Base-by-base conservation (phyloP, 1,284 basidiomycete genomes). In the Cutaneotrichosporon cavernicola region DNA sequence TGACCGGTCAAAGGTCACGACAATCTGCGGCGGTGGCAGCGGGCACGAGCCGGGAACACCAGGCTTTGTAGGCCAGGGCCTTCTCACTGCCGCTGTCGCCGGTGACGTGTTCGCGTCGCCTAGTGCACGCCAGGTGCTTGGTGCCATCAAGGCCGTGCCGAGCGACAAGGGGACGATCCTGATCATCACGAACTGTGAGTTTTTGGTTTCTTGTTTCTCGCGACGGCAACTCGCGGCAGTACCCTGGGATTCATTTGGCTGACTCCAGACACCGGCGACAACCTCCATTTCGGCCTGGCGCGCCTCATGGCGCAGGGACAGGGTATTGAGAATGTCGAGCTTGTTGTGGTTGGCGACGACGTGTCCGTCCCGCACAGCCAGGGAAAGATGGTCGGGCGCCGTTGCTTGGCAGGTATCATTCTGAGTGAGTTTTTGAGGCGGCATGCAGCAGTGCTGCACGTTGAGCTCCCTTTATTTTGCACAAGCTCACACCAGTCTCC, bases 21-120 rank as follows among this genome's bases (percentile, higher is more conserved):
- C 83, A 56, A 79, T 83, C 63, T 80, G 76, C 59, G 82, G 82
- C 22, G 82, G 82, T 57, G 82, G 82, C 50, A 76, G 76, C 10
- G 82, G 82, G 16, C 82, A 83, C 70, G 82, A 83, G 72, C 82
- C 81, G 31, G 75, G 74, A 18, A 73, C 73, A 7, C 71, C 74
- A 16, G 76, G 81, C 31, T 76, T 80, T 56, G 79, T 82, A 8
- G 82, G 82, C 21, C 65, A 69, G 40, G 82, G 82, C 1, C 71
- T 83, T 68, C 72, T 83, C 43, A 75, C 76, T 14, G 82, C 81
- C 5, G 75, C 77, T 66, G 80, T 82, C 11, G 79, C 78, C 0
- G 82, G 82, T n/a, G 82, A 83, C 68, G 78, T 84, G 31, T 85
- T 85, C 70, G 84, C 84, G 7, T 82, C 80, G 59, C 84, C 84